Evolutionary conservation across 345 rosid genomes (phyloP).

Genomic region (Durio zibethinus): DNA sequence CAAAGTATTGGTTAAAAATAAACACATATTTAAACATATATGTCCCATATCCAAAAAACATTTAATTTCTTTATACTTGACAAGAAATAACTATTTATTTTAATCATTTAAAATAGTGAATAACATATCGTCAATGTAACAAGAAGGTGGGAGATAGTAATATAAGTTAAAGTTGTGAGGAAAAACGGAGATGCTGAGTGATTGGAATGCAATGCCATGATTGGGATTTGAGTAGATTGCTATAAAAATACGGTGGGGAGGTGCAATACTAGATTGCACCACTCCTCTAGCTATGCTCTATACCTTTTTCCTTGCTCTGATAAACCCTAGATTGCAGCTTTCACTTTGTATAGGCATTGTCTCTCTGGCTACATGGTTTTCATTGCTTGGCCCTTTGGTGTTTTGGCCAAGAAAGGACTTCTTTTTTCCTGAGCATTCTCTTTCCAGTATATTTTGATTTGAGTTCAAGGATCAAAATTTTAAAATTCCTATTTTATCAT

Average conservation of each 20-base stretch:
- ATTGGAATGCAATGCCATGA: slow-evolving; percentile 60
- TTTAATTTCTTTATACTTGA: too few relatives aligned
- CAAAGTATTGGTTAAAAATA: background rate
- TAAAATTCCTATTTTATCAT: too few relatives aligned
- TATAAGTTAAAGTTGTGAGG: slow-evolving; percentile 42
- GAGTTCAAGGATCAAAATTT: too few relatives aligned
- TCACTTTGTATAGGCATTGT: background rate
- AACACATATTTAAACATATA: too few relatives aligned
- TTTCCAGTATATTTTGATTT: too few relatives aligned
- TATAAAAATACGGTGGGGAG: slow-evolving; percentile 63
- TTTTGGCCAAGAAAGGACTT: too few relatives aligned
- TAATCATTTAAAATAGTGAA: too few relatives aligned
- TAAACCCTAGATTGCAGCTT: slow-evolving; percentile 43
- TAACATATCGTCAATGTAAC: background rate
- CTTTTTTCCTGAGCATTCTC: too few relatives aligned
- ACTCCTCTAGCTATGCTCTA: slow-evolving; percentile 89
- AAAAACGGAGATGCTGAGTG: slow-evolving; percentile 62
- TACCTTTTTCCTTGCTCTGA: slow-evolving; percentile 95
- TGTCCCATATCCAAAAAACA: too few relatives aligned
- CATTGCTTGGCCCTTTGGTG: too few relatives aligned
- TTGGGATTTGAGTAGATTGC: slow-evolving; percentile 47
- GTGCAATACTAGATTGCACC: slow-evolving; percentile 68
- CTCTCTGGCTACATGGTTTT: too few relatives aligned
- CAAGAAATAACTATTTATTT: too few relatives aligned
- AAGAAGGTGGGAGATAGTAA: slow-evolving; percentile 16